Conservation (phyloP, 1,139 yeast genomes). For the Geotrichum histeridarum region DNA sequence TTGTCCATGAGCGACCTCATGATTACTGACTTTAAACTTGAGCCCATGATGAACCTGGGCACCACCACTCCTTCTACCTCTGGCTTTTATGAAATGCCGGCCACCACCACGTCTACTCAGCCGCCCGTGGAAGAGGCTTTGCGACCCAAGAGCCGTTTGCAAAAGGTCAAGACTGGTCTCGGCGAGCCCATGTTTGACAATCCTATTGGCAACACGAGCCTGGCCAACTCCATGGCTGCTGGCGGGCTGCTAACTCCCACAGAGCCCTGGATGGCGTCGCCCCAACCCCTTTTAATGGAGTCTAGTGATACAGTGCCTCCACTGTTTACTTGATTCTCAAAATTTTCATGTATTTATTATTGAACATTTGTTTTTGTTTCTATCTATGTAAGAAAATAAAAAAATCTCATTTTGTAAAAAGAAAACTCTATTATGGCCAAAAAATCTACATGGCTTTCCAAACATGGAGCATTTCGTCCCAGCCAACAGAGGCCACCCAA, state of each 20-base stretch:
- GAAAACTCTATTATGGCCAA: no score
- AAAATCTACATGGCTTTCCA: conserved; percentile 54
- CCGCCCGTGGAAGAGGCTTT: not conserved
- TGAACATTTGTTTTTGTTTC: not conserved
- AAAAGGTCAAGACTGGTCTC: conserved; percentile 2
- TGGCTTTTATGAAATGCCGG: not conserved
- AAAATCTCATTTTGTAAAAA: not conserved
- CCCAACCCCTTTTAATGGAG: conserved; percentile 1
- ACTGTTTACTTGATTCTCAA: not conserved
- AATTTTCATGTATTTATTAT: not conserved
- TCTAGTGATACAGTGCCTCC: conserved; percentile 5
- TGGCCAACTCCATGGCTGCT: not conserved
- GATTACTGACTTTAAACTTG: conserved; percentile 12
- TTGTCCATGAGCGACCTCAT: conserved; percentile 13
- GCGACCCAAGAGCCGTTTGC: conserved; percentile 1
- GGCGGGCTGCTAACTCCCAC: conserved; percentile 2
- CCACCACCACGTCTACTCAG: not conserved
- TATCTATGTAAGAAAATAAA: not conserved
- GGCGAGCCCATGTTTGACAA: conserved; percentile 5
- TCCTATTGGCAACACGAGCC: not conserved
- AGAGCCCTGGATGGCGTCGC: conserved; percentile 3
- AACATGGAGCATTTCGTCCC: conserved; percentile 94
- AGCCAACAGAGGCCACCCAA: conserved; percentile 90
- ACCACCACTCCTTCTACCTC: not conserved
- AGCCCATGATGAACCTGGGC: conserved; percentile 10